phyloP scores from a whole-genome alignment of 2,329 filamentous ascomycete species.

The Camillea tinctor region DNA sequence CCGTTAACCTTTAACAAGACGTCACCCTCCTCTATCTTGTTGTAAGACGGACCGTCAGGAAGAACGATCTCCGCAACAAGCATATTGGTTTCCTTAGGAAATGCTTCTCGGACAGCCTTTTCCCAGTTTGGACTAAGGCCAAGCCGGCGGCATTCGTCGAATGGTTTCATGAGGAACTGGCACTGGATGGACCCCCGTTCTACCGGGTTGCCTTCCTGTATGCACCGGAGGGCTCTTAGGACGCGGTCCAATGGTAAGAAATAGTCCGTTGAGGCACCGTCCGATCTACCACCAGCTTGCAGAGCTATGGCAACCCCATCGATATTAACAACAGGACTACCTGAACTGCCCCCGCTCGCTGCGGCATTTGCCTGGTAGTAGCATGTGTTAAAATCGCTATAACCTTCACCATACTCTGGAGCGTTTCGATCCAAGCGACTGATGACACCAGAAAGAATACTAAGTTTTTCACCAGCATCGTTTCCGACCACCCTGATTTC shows the following conservation, averaged over 20 bases:
- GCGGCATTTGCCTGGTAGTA: slow-evolving; percentile 98
- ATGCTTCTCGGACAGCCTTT: slow-evolving; percentile 74
- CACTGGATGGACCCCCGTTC: slow-evolving; percentile 96
- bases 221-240: slow-evolving; percentile 79
- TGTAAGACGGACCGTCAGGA: slow-evolving; percentile 82
- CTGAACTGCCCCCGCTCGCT: slow-evolving; percentile 95
- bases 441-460: slow-evolving; percentile 96
- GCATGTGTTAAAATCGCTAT: slow-evolving; percentile 93
- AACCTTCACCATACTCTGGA: slow-evolving; percentile 95
- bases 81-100: slow-evolving; percentile 95
- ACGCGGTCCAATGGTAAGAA: slow-evolving; percentile 93
- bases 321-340: slow-evolving; percentile 94
- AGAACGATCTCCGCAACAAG: slow-evolving; percentile 94
- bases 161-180: slow-evolving; percentile 94
- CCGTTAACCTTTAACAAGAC: slow-evolving; percentile 91
- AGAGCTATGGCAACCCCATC: slow-evolving; percentile 89
- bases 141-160: slow-evolving; percentile 91
- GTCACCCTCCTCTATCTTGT: slow-evolving; percentile 90
- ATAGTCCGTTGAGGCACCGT: slow-evolving; percentile 96
- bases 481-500: slow-evolving; percentile 98
- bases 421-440: slow-evolving; percentile 94
- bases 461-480: slow-evolving; percentile 96
- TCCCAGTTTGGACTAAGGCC: slow-evolving; percentile 86
- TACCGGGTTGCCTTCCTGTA: slow-evolving; percentile 72
- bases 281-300: slow-evolving; percentile 89